Conservation (phyloP, 768 basidiomycete species). For the Chalciporus chontae region DNA sequence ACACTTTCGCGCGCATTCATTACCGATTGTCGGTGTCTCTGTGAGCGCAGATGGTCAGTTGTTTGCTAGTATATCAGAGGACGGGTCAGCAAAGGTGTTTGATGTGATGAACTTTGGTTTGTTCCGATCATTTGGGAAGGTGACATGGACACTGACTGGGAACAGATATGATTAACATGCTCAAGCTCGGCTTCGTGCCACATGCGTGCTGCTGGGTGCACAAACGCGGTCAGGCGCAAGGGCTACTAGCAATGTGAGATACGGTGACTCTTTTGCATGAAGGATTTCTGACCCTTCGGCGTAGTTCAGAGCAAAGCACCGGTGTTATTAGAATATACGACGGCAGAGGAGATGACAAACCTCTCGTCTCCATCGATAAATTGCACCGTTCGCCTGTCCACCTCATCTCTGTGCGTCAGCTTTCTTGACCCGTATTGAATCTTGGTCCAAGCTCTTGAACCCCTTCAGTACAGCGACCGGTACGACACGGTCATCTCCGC, state of each 20-base stretch:
- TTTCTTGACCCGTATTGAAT: neutral
- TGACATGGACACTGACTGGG: neutral
- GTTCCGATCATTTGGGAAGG: constrained; percentile 23
- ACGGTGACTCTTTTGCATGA: constrained; percentile 11
- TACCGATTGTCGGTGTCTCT: constrained; percentile 73
- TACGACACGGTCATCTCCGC: constrained; percentile 92
- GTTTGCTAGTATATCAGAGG: constrained; percentile 89
- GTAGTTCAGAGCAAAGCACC: constrained; percentile 73
- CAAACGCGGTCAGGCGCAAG: constrained; percentile 79
- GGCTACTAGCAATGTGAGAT: constrained; percentile 83
- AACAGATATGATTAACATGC: constrained; percentile 97
- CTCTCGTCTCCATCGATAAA: constrained; percentile 70
- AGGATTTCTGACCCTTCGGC: constrained; percentile 13
- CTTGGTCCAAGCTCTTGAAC: neutral
- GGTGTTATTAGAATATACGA: constrained; percentile 88
- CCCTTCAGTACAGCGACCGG: constrained; percentile 75
- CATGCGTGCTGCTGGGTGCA: constrained; percentile 96
- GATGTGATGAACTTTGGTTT: constrained; percentile 97
- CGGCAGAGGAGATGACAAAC: constrained; percentile 78
- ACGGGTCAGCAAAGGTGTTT: constrained; percentile 91
- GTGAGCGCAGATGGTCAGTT: constrained; percentile 90
- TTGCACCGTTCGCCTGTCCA: constrained; percentile 90
- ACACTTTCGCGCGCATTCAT: constrained; percentile 90
- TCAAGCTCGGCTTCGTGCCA: constrained; percentile 83
- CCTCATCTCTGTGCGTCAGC: constrained; percentile 71